These are phyloP conservation scores for Phaeomoniella chlamydospora DNA, from an alignment of 2,329 filamentous ascomycete species.

Conservation along the genomic window DNA sequence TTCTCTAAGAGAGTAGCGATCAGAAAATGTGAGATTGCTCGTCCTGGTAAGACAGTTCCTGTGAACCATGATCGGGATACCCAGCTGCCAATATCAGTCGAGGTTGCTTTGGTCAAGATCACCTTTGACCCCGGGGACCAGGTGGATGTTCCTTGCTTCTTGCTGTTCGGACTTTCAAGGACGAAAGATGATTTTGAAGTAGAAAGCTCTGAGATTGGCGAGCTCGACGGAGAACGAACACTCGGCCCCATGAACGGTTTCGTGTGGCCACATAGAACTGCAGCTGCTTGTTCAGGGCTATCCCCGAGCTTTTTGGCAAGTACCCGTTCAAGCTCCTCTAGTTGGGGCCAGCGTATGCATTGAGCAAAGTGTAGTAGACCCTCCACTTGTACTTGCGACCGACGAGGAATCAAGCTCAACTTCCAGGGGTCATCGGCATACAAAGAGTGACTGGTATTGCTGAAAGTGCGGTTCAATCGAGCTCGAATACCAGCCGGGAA, in stretches of 20 bases:
- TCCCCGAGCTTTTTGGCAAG: conserved; percentile 8
- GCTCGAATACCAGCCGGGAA: neutral
- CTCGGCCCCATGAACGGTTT: neutral
- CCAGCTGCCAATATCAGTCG: conserved; percentile 32
- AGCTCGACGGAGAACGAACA: neutral
- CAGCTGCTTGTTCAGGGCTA: neutral
- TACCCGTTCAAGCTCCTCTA: conserved; percentile 8
- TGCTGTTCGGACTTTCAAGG: neutral
- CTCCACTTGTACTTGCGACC: conserved; percentile 10
- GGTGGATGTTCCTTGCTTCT: neutral
- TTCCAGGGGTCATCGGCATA: conserved; percentile 3
- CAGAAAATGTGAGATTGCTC: conserved; percentile 37
- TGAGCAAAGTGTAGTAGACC: conserved; percentile 13
- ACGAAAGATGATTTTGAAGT: neutral
- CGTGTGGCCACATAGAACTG: neutral
- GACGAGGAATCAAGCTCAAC: conserved; percentile 7
- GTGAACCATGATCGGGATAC: conserved; percentile 40
- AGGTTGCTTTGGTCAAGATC: conserved; percentile 3
- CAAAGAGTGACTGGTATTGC: neutral
- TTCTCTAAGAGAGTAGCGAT: conserved; percentile 42
- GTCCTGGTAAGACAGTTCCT: conserved; percentile 39
- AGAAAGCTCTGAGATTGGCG: neutral
- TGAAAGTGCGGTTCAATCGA: neutral
- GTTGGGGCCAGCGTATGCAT: conserved; percentile 12
- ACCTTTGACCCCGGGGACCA: neutral